Conservation (phyloP, 202 grass and related monocot genomes). For the Saccharum hybrid region DNA sequence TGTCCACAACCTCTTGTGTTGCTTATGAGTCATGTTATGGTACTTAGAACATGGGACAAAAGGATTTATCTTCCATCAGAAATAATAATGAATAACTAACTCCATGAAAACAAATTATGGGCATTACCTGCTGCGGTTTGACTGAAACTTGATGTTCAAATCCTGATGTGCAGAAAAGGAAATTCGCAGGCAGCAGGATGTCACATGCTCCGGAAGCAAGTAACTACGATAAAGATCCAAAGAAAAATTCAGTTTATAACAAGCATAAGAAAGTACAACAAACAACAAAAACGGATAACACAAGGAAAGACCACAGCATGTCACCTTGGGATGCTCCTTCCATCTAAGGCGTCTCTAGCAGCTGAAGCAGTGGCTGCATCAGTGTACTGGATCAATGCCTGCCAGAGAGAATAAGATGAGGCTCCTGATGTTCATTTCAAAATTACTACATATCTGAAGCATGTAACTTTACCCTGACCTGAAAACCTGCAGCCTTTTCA, state of each 20-base stretch:
- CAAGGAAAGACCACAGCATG: conserved; percentile 21
- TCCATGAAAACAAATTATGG: conserved; percentile 20
- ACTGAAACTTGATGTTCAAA: conserved; percentile 84
- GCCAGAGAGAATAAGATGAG: conserved; percentile 30
- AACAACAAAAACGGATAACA: conserved; percentile 25
- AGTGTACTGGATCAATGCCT: conserved; percentile 88
- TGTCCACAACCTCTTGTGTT: neutral
- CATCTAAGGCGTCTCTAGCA: conserved; percentile 83
- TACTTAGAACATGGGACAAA: neutral
- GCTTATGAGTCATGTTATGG: neutral
- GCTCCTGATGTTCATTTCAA: conserved; percentile 16
- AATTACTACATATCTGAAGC: conserved; percentile 29
- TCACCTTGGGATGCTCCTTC: conserved; percentile 90
- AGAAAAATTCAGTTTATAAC: conserved; percentile 29
- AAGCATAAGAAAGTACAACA: neutral
- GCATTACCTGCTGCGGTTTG: conserved; percentile 72
- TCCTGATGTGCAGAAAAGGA: conserved; percentile 80
- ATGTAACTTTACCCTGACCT: conserved; percentile 51
- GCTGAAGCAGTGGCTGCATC: conserved; percentile 76
- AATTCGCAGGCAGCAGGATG: conserved; percentile 71
- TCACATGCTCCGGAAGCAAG: conserved; percentile 75
- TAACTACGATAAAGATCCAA: conserved; percentile 49
- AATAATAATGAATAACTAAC: conserved; percentile 28
- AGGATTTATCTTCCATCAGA: conserved; percentile 13
- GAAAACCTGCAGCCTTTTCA: conserved; percentile 91